A percentile compares a stretch with the other conserved stretches of the same genome.
Evolutionary conservation across 23 red algal species (phyloP).

Genomic region (Gracilariopsis chorda): DNA sequence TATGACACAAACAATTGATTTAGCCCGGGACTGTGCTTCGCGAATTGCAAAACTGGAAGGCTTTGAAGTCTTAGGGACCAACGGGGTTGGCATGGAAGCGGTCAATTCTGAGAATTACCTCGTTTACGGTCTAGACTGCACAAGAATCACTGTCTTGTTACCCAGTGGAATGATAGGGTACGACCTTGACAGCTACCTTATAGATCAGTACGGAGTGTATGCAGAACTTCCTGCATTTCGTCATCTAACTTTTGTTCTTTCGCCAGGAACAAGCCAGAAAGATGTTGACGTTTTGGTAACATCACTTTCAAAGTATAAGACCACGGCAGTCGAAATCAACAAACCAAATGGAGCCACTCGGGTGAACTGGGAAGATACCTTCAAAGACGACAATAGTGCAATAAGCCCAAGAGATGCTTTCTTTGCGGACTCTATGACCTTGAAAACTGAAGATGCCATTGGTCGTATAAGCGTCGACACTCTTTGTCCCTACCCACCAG

Average conservation of each 20-base stretch:
- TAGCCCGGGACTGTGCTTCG: conserved; percentile 21
- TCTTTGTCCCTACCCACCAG: conserved; percentile 91
- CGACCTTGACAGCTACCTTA: conserved; percentile 78
- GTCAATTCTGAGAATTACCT: neutral
- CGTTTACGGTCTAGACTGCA: conserved; percentile 66
- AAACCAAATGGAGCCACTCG: neutral
- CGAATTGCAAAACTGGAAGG: conserved; percentile 37
- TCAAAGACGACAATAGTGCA: neutral
- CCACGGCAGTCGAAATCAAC: neutral
- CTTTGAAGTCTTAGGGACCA: conserved; percentile 28
- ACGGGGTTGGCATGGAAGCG: neutral
- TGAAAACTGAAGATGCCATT: conserved; percentile 26
- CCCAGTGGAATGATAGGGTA: conserved; percentile 58
- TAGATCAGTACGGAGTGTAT: conserved; percentile 89
- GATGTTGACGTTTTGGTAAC: conserved; percentile 74
- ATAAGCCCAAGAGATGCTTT: conserved; percentile 71
- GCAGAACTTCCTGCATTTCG: conserved; percentile 77
- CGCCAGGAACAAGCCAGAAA: conserved; percentile 56
- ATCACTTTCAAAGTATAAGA: conserved; percentile 40
- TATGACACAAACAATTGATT: conserved; percentile 15
- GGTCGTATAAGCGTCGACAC: conserved; percentile 66
- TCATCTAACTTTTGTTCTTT: conserved; percentile 70
- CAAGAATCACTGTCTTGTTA: conserved; percentile 66
- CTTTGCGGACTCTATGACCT: neutral
- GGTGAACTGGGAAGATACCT: neutral